A percentile compares a stretch with the other conserved stretches of the same genome.
These are phyloP conservation scores for Beta macrorhiza DNA, from an alignment of 179 eudicot species.

Conservation along the genomic window DNA sequence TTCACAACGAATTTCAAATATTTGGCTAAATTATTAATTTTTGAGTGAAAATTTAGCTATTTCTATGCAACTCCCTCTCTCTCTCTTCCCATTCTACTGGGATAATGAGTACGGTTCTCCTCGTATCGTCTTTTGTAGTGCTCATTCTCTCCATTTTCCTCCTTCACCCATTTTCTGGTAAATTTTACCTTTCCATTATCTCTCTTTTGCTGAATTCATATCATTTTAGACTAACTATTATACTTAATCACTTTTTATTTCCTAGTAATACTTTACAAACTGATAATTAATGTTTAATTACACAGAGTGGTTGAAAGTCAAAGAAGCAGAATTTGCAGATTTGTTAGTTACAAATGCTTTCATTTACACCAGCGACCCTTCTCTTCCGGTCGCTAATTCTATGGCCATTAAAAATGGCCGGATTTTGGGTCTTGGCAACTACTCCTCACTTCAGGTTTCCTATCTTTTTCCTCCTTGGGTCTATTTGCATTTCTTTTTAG, in stretches of 20 bases:
- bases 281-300: too few relatives aligned
- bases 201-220: too few relatives aligned
- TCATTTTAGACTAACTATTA: not conserved
- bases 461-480: not conserved
- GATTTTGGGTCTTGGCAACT: constrained; percentile 59
- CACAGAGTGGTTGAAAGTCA: constrained; percentile 13
- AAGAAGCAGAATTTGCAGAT: constrained; percentile 44
- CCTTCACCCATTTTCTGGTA: constrained; percentile 29
- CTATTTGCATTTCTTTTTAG: too few relatives aligned
- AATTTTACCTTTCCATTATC: not conserved
- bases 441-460: constrained; percentile 59
- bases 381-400: constrained; percentile 67
- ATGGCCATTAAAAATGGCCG: constrained; percentile 67
- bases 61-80: too few relatives aligned
- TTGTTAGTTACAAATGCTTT: constrained; percentile 72
- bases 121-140: constrained; percentile 19
- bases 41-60: too few relatives aligned
- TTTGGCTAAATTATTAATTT: too few relatives aligned
- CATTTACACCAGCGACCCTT: constrained; percentile 74
- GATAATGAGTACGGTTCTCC: constrained; percentile 17
- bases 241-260: not conserved
- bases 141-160: constrained; percentile 28
- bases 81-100: too few relatives aligned
- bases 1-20: too few relatives aligned
- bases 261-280: too few relatives aligned